Conservation (phyloP, 2,329 filamentous ascomycete species). For the Orbilia javanica region DNA sequence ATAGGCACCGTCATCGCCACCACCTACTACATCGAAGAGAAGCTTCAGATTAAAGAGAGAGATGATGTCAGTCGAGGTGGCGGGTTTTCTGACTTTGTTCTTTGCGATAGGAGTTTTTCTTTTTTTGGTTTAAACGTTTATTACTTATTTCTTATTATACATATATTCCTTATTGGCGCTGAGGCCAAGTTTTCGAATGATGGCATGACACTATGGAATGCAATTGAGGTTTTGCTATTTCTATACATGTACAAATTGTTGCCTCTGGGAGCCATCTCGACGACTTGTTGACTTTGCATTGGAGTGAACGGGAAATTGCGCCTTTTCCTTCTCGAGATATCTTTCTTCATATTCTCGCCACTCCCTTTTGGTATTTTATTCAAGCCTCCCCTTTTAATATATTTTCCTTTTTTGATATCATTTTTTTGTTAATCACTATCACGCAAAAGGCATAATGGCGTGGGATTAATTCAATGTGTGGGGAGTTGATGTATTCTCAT, state of each 20-base stretch:
- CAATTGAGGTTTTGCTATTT: not conserved
- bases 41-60: not conserved
- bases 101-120: not conserved
- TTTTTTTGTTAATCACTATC: no score
- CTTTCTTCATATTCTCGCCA: no score
- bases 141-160: not conserved
- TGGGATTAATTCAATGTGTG: no score
- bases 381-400: no score
- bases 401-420: no score
- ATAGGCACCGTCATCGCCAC: conserved; percentile 21
- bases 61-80: not conserved
- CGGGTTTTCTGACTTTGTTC: not conserved
- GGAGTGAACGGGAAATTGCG: no score
- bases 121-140: no score
- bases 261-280: not conserved
- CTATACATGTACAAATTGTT: not conserved
- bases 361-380: no score
- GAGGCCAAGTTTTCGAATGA: not conserved
- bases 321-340: no score
- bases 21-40: not conserved
- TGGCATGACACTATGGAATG: not conserved
- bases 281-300: not conserved
- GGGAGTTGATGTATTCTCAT: no score
- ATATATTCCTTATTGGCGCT: not conserved
- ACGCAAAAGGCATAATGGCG: no score